A percentile compares a stretch with the other conserved stretches of the same genome.
Conservation (phyloP, 768 basidiomycete genomes). For the Lentinus brumalis region DNA sequence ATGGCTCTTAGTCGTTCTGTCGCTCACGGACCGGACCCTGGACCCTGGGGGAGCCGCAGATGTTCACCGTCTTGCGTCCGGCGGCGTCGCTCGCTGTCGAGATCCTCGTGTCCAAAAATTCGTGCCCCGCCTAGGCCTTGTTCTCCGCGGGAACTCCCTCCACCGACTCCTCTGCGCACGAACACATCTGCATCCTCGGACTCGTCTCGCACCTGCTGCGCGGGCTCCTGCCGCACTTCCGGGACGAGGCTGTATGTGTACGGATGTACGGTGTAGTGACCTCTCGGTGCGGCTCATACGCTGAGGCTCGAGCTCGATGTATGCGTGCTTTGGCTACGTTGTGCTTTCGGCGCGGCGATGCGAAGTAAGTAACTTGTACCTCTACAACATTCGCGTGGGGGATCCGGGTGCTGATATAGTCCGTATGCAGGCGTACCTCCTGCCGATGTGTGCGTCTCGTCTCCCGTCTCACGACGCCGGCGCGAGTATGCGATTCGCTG, state of each 20-base stretch:
- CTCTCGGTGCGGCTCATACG: constrained; percentile 55
- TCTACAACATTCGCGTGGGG: no score
- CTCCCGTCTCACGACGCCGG: no score
- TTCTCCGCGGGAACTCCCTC: constrained; percentile 87
- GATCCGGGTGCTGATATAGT: no score
- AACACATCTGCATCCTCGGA: constrained; percentile 77
- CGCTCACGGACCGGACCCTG: constrained; percentile 84
- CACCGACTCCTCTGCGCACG: constrained; percentile 25
- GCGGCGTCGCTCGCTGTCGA: constrained; percentile 93
- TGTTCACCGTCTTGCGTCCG: constrained; percentile 98
- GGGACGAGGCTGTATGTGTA: constrained; percentile 84
- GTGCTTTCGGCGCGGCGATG: no score
- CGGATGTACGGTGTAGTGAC: constrained; percentile 63
- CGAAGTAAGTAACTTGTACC: no score
- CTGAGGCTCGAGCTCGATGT: no score
- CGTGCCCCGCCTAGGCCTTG: constrained; percentile 59
- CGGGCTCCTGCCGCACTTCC: constrained; percentile 87
- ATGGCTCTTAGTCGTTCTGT: constrained; percentile 47
- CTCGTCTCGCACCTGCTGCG: constrained; percentile 93
- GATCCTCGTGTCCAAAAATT: constrained; percentile 85
- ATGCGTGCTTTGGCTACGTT: no score
- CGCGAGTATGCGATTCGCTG: no score
- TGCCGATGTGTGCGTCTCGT: no score
- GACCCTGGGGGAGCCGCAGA: constrained; percentile 61
- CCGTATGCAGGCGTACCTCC: no score